A percentile compares a stretch with the other conserved stretches of the same genome.
These are phyloP conservation scores for Dactylellina cionopaga DNA, from an alignment of 2,329 filamentous ascomycete species.

Conservation along the genomic window DNA sequence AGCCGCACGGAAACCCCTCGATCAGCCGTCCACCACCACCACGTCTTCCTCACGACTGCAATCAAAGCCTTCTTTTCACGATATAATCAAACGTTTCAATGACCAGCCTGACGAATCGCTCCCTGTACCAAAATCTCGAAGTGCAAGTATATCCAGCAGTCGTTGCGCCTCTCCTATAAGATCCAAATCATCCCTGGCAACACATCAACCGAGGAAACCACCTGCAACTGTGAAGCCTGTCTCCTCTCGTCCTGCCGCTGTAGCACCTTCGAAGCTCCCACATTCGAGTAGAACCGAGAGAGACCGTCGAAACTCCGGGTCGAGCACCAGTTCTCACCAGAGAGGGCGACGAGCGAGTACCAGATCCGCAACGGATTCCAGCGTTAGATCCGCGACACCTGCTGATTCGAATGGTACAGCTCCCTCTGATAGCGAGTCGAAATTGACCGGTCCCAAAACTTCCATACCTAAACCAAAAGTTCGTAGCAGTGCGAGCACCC, in stretches of 20 bases:
- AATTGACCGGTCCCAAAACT: slow-evolving; percentile 27
- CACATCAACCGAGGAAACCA: slow-evolving; percentile 35
- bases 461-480: slow-evolving; percentile 32
- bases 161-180: slow-evolving; percentile 47
- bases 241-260: slow-evolving; percentile 23
- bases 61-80: slow-evolving; percentile 47
- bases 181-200: slow-evolving; percentile 47
- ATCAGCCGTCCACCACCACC: slow-evolving; percentile 20
- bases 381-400: slow-evolving; percentile 39
- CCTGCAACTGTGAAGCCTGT: slow-evolving; percentile 2
- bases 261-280: slow-evolving; percentile 8
- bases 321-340: slow-evolving; percentile 41
- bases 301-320: slow-evolving; percentile 41
- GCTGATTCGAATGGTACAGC: slow-evolving; percentile 39
- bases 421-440: slow-evolving; percentile 41
- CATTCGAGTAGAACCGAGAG: slow-evolving; percentile 21
- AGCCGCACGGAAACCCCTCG: slow-evolving; percentile 37
- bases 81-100: slow-evolving; percentile 51
- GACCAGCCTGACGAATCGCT: slow-evolving; percentile 46
- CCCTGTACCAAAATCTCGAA: slow-evolving; percentile 44
- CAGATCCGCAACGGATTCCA: slow-evolving; percentile 35
- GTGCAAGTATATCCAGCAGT: slow-evolving; percentile 44
- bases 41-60: slow-evolving; percentile 29
- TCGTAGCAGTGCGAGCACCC: slow-evolving; percentile 7
- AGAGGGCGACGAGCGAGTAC: slow-evolving; percentile 27